These are phyloP conservation scores for Ophiocordyceps robertsii DNA, from an alignment of 2,329 filamentous ascomycete species.

Conservation along the genomic window DNA sequence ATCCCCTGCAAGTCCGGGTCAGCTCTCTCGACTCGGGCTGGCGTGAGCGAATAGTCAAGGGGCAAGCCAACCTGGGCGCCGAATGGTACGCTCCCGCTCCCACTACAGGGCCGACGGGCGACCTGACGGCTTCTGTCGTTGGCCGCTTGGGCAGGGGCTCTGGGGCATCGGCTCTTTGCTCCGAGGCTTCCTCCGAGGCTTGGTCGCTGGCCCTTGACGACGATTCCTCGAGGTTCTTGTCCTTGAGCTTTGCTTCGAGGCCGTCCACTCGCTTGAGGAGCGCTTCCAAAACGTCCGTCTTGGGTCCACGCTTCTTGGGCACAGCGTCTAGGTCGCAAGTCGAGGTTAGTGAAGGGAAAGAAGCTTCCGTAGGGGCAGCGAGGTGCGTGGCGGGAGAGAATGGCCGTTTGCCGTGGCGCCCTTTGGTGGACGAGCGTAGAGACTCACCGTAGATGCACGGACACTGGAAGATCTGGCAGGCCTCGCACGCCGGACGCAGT, in stretches of 20 bases:
- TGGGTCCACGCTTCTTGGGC: constrained; percentile 80
- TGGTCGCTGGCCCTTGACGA: constrained; percentile 1
- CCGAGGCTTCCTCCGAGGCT: not conserved
- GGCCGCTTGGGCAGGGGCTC: constrained; percentile 28
- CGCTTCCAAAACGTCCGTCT: constrained; percentile 79
- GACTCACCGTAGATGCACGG: constrained; percentile 72
- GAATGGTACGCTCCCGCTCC: not conserved
- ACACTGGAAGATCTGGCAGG: constrained; percentile 80
- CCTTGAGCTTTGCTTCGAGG: constrained; percentile 65
- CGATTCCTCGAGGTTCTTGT: constrained; percentile 35
- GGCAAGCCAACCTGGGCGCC: not conserved
- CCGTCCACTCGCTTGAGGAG: constrained; percentile 76
- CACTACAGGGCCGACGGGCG: too few species aligned
- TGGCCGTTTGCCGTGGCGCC: not conserved
- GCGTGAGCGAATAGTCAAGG: not conserved
- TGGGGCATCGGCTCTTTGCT: constrained; percentile 4
- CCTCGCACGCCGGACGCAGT: constrained; percentile 71
- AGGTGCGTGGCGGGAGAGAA: too few species aligned
- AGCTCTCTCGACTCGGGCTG: too few species aligned
- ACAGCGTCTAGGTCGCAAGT: constrained; percentile 71
- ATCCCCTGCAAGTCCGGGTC: constrained; percentile 22
- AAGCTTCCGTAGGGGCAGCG: too few species aligned
- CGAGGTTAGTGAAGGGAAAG: too few species aligned
- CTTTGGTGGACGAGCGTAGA: too few species aligned
- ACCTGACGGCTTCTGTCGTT: constrained; percentile 21